Base-by-base conservation (phyloP, 2,329 filamentous ascomycete genomes). In the Aspergillus aculeatinus region DNA sequence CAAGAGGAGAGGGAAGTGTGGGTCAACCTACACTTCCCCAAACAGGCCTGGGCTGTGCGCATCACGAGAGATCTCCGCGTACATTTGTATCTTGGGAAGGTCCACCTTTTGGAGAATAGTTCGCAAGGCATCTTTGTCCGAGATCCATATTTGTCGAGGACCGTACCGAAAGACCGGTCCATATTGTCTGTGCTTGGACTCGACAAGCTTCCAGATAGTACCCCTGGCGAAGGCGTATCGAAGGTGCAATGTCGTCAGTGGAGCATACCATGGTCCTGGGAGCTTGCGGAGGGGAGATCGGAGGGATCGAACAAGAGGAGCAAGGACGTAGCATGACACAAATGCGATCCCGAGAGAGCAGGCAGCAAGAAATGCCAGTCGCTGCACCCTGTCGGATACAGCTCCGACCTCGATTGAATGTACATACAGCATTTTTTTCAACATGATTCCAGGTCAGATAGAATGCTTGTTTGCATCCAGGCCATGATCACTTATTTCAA, bases 31-130 rank as follows among this genome's bases (percentile, higher is more conserved):
- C 55, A 57, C 51, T 25, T 57, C 55, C 10, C 55, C 55, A 47
- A 57, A 57, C 9, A 57, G 33, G 9, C 55, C 48, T 6, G 55
- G 55, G 11, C 21, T 57, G 2, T 12, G 16, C 12, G 48, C 48
- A 23, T 57, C 55, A 9, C 55, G 21, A 11, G 55, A 51, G 29
- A 57, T 57, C 12, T 57, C 55, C 5, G 55, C 27, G 47, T 57
- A 57, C 55, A 57, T 57, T 4, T 48, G 23, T 9, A 57, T 48
- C 16, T 52, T 57, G 7, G 55, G 55, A 5, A 57, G 48, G 21
- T 57, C 55, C 16, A 31, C 48, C 23, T 21, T 57, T 31, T 19
- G 27, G 12, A 57, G 29, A 21, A 57, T 52, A 4, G 19, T 14
- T 21, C 27, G 9, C 12, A 57, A 51, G 6, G 55, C 55, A 23